Percentiles rank a stretch among this genome's conserved stretches.
phyloP scores from a whole-genome alignment of 371 early-diverging fungal genomes.

The Funneliformis caledonium region DNA sequence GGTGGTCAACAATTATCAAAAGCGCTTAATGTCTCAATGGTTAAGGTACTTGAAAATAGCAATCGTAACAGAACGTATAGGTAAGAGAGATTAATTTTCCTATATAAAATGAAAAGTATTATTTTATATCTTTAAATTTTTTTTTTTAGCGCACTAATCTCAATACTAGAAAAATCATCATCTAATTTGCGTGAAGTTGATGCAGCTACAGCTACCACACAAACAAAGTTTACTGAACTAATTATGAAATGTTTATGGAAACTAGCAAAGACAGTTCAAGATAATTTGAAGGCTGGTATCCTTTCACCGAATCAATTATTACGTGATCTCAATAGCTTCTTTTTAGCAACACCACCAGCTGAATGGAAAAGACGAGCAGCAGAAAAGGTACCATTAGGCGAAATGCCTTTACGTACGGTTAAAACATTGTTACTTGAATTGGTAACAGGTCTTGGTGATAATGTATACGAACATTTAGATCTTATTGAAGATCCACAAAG shows the following conservation, averaged over 20 bases:
- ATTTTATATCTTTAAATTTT: background rate
- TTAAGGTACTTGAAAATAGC: slow-evolving; percentile 84
- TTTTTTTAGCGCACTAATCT: slow-evolving; percentile 59
- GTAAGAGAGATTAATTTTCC: slow-evolving; percentile 44
- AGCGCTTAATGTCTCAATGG: slow-evolving; percentile 87
- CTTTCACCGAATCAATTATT: slow-evolving; percentile 68
- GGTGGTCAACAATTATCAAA: slow-evolving; percentile 70
- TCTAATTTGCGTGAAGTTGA: slow-evolving; percentile 44
- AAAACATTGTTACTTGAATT: slow-evolving; percentile 89
- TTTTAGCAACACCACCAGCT: slow-evolving; percentile 74
- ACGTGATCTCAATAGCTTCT: slow-evolving; percentile 79
- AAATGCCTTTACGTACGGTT: slow-evolving; percentile 92
- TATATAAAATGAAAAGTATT: background rate
- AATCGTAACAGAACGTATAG: slow-evolving; percentile 77
- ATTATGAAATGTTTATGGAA: slow-evolving; percentile 98
- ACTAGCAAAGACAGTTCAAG: slow-evolving; percentile 81
- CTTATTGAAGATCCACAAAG: slow-evolving; percentile 67
- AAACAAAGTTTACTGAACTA: slow-evolving; percentile 81
- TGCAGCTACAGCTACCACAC: slow-evolving; percentile 56
- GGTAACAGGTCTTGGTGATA: slow-evolving; percentile 68
- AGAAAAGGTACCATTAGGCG: slow-evolving; percentile 77
- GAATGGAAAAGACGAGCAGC: slow-evolving; percentile 86
- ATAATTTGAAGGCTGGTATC: slow-evolving; percentile 58
- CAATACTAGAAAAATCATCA: slow-evolving; percentile 48
- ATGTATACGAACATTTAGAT: slow-evolving; percentile 62